A percentile compares a stretch with the other conserved stretches of the same genome.
Conservation (phyloP, 208 protist genomes). For the Crithidia acanthocephali region DNA sequence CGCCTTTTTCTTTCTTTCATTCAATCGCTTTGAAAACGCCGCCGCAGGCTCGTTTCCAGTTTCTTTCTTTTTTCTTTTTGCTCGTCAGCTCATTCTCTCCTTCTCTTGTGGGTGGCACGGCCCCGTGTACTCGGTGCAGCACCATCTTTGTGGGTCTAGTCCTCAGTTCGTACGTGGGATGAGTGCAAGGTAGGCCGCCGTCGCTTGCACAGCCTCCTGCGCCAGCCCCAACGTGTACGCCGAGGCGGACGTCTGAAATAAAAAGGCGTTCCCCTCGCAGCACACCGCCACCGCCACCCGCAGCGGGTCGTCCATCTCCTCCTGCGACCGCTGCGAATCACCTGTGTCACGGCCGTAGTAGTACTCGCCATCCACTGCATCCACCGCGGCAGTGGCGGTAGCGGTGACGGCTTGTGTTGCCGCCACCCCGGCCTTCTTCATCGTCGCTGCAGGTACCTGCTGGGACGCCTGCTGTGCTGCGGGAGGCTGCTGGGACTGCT, state of each 20-base stretch:
- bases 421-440: slow-evolving; percentile 13
- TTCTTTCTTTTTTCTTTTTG: no score
- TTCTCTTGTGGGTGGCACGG: no score
- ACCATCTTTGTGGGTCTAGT: no score
- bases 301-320: slow-evolving; percentile 46
- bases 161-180: slow-evolving; percentile 19
- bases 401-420: background rate
- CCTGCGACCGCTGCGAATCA: slow-evolving; percentile 38
- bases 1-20: no score
- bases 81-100: no score
- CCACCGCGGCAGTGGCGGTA: background rate
- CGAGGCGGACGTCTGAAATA: slow-evolving; percentile 56
- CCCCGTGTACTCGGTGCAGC: no score
- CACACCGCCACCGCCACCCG: slow-evolving; percentile 70
- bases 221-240: slow-evolving; percentile 39
- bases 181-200: slow-evolving; percentile 54
- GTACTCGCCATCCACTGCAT: background rate
- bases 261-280: slow-evolving; percentile 64
- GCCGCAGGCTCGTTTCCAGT: no score
- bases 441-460: slow-evolving; percentile 22
- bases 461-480: background rate
- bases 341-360: slow-evolving; percentile 17
- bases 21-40: no score
- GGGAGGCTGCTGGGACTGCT: slow-evolving; percentile 1
- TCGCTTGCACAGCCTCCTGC: slow-evolving; percentile 48